A percentile compares a stretch with the other conserved stretches of the same genome.
Conservation (phyloP, 345 rosid genomes). For the Hevea brasiliensis region DNA sequence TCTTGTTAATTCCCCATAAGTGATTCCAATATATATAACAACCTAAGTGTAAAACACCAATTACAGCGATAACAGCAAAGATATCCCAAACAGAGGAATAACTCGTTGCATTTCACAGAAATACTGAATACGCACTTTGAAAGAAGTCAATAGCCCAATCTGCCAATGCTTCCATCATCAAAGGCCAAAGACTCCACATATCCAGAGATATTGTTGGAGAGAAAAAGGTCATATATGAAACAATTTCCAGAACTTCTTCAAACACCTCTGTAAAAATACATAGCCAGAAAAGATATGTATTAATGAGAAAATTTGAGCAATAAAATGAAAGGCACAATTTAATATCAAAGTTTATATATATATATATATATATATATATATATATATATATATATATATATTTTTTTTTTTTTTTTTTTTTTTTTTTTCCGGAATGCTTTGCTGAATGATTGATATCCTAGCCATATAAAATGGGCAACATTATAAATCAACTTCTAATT, state of each 20-base stretch:
- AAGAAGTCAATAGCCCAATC: slow-evolving; percentile 99
- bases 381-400: too few species aligned
- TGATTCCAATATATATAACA: not conserved
- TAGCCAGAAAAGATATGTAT: slow-evolving; percentile 6
- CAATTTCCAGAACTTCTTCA: slow-evolving; percentile 98
- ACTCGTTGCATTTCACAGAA: not conserved
- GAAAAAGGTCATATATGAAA: slow-evolving; percentile 96
- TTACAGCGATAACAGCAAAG: not conserved
- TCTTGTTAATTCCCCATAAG: not conserved
- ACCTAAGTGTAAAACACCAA: not conserved
- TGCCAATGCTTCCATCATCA: slow-evolving; percentile 87
- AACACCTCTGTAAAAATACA: slow-evolving; percentile 74
- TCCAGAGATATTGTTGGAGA: slow-evolving; percentile 87
- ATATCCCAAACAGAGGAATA: not conserved
- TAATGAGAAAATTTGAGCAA: not conserved
- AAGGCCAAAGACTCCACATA: slow-evolving; percentile 99
- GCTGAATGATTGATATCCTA: not conserved
- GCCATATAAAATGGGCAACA: not conserved
- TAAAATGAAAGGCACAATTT: not conserved
- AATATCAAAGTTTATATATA: slow-evolving; percentile 2
- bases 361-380: too few species aligned
- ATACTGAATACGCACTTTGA: slow-evolving; percentile 52
- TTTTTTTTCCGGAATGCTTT: not conserved
- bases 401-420: too few species aligned
- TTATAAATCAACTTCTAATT: not conserved